Evolutionary conservation across 768 basidiomycete species (phyloP).

Genomic region (Leccinum obscurum): DNA sequence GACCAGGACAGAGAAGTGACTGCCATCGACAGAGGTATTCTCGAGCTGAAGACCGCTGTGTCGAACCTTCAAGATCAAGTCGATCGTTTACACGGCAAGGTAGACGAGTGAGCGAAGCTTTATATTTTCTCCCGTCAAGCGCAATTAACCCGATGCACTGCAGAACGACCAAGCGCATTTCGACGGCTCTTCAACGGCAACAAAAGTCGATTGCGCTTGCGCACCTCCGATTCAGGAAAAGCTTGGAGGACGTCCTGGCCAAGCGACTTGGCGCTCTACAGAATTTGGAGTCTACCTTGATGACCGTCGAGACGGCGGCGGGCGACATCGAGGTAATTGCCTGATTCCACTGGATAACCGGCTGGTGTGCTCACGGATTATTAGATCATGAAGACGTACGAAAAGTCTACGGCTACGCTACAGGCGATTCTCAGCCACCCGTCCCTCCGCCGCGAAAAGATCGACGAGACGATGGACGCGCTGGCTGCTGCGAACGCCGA

Average conservation of each 20-base stretch:
- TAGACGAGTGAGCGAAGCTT: conserved; percentile 58
- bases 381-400: conserved; percentile 85
- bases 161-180: conserved; percentile 70
- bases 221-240: conserved; percentile 79
- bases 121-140: not conserved
- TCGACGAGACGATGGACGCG: conserved; percentile 87
- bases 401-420: conserved; percentile 79
- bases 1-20: conserved; percentile 52
- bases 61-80: conserved; percentile 68
- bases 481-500: conserved; percentile 82
- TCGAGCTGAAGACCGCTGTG: conserved; percentile 77
- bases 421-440: conserved; percentile 77
- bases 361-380: not conserved
- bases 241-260: conserved; percentile 70
- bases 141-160: not conserved
- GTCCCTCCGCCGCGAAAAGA: conserved; percentile 68
- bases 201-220: conserved; percentile 74
- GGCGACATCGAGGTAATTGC: conserved; percentile 77
- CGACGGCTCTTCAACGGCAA: conserved; percentile 61
- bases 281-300: conserved; percentile 72
- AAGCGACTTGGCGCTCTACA: conserved; percentile 76
- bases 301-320: conserved; percentile 86
- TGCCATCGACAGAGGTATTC: conserved; percentile 77
- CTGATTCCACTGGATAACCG: not conserved
- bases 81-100: conserved; percentile 63